Base-by-base conservation (phyloP, 1,284 basidiomycete genomes). In the Irpex sp. region DNA sequence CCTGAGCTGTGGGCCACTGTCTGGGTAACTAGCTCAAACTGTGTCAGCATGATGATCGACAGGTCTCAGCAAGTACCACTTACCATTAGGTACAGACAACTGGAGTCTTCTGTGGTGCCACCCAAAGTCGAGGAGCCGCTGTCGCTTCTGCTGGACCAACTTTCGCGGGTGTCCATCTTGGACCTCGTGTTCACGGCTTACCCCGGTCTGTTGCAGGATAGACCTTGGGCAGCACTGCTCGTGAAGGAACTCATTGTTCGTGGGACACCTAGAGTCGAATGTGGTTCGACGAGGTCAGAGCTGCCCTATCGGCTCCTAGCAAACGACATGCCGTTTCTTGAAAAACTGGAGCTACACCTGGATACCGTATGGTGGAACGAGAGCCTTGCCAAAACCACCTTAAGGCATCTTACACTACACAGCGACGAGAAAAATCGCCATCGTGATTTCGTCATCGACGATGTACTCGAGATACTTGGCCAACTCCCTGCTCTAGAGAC, bases 1-100 rank as follows among this genome's bases (percentile, higher is more conserved):
- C 60, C 63, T 9, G 11, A 17, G 3, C 57, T 64, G n/a, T 64
- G 63, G 63, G 1, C 49, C 6, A 57, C 37, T 9, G 58, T 64
- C n/a, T 62, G 35, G 26, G n/a, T 37, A n/a, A 26, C 26, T 26
- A 26, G 26, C 26, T 26, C 26, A 26, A 26, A 26, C 26, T 26
- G 26, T 26, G 26, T 26, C 26, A 26, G 26, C 26, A 26, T 26
- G 39, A 43, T 43, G 39, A 9, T 43, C 15, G 39, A 9, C 11
- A 9, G 39, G 39, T 43, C 39, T 9, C 39, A 43, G 39, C 39
- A 43, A 43, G 15, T 43, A 15, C 39, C 39, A 15, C 39, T 43
- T 15, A 15, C 15, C 11, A 15, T 43, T 15, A 43, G 39, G 39
- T 26, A 26, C 26, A 26, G 26, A 3, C 26, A 26, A 26, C 8